phyloP scores from a whole-genome alignment of 345 rosid species.

The Eutrema japonicum region DNA sequence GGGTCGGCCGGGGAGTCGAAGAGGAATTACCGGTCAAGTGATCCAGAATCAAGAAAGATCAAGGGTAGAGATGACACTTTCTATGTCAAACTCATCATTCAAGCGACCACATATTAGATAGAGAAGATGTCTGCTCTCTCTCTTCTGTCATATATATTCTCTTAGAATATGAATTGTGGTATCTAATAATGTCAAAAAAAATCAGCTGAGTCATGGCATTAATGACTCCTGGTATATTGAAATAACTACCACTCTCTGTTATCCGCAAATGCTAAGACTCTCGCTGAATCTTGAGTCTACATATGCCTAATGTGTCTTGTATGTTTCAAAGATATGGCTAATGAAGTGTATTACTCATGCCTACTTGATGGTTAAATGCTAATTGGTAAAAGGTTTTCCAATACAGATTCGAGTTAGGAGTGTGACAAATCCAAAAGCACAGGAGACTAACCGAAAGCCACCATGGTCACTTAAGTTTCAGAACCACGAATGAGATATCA shows the following conservation, averaged over 20 bases:
- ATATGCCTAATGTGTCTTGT: slow-evolving; percentile 2
- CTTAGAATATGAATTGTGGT: slow-evolving; percentile 11
- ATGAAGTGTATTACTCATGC: neutral
- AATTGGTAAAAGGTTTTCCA: slow-evolving; percentile 33
- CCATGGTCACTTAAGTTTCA: neutral
- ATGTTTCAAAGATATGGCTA: slow-evolving; percentile 29
- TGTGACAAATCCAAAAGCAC: slow-evolving; percentile 33
- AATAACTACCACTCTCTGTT: slow-evolving; percentile 25
- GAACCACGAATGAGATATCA: slow-evolving; percentile 47
- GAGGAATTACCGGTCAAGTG: slow-evolving; percentile 40
- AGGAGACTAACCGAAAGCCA: slow-evolving; percentile 33
- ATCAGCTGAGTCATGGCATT: slow-evolving; percentile 36
- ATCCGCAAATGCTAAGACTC: slow-evolving; percentile 10
- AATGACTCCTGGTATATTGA: slow-evolving; percentile 30
- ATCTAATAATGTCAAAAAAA: slow-evolving; percentile 31
- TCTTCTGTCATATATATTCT: slow-evolving; percentile 69
- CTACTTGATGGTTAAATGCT: slow-evolving; percentile 1
- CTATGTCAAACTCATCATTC: slow-evolving; percentile 45
- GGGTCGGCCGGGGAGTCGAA: slow-evolving; percentile 60
- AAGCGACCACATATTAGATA: slow-evolving; percentile 45
- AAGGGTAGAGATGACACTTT: slow-evolving; percentile 42
- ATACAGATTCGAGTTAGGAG: slow-evolving; percentile 41
- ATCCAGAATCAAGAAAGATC: slow-evolving; percentile 41
- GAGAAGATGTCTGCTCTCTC: slow-evolving; percentile 67
- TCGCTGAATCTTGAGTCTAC: neutral